Conservation (phyloP, 1,139 yeast genomes). For the Blastobotrys persicus region DNA sequence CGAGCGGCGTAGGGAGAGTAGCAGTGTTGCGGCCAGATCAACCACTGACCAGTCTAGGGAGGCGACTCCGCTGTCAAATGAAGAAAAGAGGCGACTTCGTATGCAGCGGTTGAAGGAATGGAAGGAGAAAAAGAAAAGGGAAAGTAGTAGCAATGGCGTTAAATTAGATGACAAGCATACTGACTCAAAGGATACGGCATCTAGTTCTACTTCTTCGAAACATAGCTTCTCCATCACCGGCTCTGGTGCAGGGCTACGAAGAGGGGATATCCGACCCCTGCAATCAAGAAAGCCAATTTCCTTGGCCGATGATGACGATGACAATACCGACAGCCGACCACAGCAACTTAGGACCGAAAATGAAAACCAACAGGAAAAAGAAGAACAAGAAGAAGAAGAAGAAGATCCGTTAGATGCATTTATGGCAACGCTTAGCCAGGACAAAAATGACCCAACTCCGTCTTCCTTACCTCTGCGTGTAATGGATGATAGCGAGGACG, state of each 20-base stretch:
- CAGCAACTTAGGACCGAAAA: neutral
- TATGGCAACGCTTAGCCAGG: constrained; percentile 32
- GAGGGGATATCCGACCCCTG: neutral
- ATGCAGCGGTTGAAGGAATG: constrained; percentile 9
- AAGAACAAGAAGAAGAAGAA: constrained; percentile 27
- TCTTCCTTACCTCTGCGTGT: constrained; percentile 23
- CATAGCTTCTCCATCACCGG: neutral
- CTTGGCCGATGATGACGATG: neutral
- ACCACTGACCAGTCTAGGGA: constrained; percentile 7
- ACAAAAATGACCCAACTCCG: constrained; percentile 12
- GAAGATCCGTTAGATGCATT: constrained; percentile 43
- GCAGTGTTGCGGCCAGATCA: neutral
- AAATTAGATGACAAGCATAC: constrained; percentile 9
- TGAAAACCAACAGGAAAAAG: neutral
- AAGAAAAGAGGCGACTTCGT: neutral
- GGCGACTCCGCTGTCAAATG: neutral
- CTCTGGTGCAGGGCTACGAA: neutral
- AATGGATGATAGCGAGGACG: constrained; percentile 30
- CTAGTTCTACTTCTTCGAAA: constrained; percentile 1
- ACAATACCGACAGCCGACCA: constrained; percentile 6
- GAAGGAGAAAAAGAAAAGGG: constrained; percentile 11
- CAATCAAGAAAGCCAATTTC: neutral
- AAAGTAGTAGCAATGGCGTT: neutral
- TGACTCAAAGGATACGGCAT: neutral
- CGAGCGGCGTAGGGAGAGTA: neutral